phyloP scores from a whole-genome alignment of 768 basidiomycete genomes.

The Suillus luteus region DNA sequence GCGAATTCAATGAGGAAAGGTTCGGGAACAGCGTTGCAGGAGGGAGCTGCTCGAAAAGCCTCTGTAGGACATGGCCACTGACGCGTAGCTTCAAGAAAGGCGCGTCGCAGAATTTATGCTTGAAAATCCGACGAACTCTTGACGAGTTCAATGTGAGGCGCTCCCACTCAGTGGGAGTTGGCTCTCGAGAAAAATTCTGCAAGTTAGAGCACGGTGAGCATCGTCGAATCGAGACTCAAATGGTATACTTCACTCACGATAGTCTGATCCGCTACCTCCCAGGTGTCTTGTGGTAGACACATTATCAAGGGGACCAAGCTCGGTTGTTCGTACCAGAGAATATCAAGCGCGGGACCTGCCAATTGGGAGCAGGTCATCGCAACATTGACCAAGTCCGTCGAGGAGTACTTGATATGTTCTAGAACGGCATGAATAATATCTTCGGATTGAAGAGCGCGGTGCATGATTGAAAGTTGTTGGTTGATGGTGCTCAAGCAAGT shows the following conservation, averaged over 20 bases:
- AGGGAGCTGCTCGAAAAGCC: neutral
- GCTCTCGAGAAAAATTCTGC: neutral
- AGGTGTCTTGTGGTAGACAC: too few species aligned
- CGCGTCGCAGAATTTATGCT: too few species aligned
- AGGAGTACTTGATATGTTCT: neutral
- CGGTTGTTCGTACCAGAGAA: neutral
- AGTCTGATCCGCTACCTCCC: too few species aligned
- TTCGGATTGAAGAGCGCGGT: neutral
- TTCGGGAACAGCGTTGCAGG: neutral
- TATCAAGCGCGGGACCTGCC: neutral
- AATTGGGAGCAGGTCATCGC: neutral
- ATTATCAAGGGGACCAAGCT: neutral
- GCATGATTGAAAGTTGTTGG: neutral
- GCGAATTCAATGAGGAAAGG: too few species aligned
- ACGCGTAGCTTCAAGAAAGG: too few species aligned
- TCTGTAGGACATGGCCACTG: neutral
- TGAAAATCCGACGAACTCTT: neutral
- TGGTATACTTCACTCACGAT: too few species aligned
- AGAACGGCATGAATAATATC: neutral
- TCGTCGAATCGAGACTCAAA: neutral
- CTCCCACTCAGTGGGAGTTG: neutral
- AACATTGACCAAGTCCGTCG: neutral
- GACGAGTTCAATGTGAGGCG: neutral
- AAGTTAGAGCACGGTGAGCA: neutral
- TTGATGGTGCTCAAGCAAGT: too few species aligned